Conservation (phyloP, 345 rosid genomes). For the Nephelium lappaceum region DNA sequence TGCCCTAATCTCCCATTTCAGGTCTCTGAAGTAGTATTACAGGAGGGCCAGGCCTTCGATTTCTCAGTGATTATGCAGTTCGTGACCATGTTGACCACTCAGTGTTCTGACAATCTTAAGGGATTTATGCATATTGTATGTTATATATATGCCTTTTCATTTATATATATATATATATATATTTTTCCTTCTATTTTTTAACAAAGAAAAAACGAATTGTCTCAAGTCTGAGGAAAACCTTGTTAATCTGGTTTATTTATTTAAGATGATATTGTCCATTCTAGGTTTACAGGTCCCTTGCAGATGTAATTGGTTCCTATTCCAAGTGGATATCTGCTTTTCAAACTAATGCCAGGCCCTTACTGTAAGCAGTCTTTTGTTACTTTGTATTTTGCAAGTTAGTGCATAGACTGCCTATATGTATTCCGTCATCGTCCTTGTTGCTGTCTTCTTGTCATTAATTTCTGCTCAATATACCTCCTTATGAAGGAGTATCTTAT, state of each 20-base stretch:
- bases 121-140: conserved; percentile 88
- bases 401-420: background rate
- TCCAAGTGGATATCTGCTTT: conserved; percentile 82
- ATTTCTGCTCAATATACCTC: background rate
- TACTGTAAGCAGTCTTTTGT: conserved; percentile 61
- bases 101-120: conserved; percentile 60
- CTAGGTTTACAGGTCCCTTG: conserved; percentile 90
- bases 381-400: background rate
- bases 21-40: conserved; percentile 88
- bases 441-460: conserved; percentile 4
- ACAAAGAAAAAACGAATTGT: conserved; percentile 3
- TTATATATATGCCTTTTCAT: conserved; percentile 30
- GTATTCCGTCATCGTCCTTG: background rate
- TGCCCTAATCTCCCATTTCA: conserved; percentile 36
- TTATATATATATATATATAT: background rate
- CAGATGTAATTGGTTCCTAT: conserved; percentile 93
- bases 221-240: background rate
- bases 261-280: conserved; percentile 28
- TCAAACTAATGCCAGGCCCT: conserved; percentile 64
- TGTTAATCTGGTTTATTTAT: conserved; percentile 4
- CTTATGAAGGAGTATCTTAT: conserved; percentile 10
- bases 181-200: background rate
- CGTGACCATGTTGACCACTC: conserved; percentile 64
- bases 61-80: conserved; percentile 80
- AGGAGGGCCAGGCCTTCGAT: conserved; percentile 67